Conservation (phyloP, 768 basidiomycete genomes). For the Leccinum longicurvipes region DNA sequence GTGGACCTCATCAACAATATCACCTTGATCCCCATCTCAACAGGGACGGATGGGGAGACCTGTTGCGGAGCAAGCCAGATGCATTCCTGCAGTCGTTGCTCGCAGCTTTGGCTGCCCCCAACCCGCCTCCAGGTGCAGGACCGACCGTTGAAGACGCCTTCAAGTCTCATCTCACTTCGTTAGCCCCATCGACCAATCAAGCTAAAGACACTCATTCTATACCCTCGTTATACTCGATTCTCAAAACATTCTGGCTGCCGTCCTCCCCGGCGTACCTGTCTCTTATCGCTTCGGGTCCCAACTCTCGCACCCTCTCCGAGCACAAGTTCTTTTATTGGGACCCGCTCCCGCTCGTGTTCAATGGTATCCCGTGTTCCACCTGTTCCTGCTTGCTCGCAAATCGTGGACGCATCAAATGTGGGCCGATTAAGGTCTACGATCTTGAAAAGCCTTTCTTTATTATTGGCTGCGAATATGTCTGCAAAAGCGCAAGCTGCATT, state of each 20-base stretch:
- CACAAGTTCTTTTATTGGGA: slow-evolving; percentile 88
- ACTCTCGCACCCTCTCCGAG: slow-evolving; percentile 65
- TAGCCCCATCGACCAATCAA: slow-evolving; percentile 48
- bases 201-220: slow-evolving; percentile 47
- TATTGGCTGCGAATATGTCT: slow-evolving; percentile 80
- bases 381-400: slow-evolving; percentile 61
- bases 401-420: slow-evolving; percentile 67
- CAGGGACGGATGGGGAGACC: slow-evolving; percentile 62
- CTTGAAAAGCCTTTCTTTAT: slow-evolving; percentile 78
- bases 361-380: slow-evolving; percentile 71
- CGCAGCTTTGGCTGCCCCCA: slow-evolving; percentile 56
- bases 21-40: slow-evolving; percentile 51
- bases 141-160: slow-evolving; percentile 74
- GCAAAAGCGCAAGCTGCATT: slow-evolving; percentile 49
- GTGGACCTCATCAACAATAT: slow-evolving; percentile 27
- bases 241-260: slow-evolving; percentile 84
- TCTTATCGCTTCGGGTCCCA: slow-evolving; percentile 66
- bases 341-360: slow-evolving; percentile 77
- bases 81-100: slow-evolving; percentile 57
- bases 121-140: slow-evolving; percentile 57
- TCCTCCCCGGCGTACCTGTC: slow-evolving; percentile 75
- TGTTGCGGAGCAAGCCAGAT: slow-evolving; percentile 54
- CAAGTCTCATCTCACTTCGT: slow-evolving; percentile 68
- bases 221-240: slow-evolving; percentile 69
- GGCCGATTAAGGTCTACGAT: slow-evolving; percentile 78